Conservation (phyloP, 2,329 filamentous ascomycete genomes). For the Macrophomina tecta region DNA sequence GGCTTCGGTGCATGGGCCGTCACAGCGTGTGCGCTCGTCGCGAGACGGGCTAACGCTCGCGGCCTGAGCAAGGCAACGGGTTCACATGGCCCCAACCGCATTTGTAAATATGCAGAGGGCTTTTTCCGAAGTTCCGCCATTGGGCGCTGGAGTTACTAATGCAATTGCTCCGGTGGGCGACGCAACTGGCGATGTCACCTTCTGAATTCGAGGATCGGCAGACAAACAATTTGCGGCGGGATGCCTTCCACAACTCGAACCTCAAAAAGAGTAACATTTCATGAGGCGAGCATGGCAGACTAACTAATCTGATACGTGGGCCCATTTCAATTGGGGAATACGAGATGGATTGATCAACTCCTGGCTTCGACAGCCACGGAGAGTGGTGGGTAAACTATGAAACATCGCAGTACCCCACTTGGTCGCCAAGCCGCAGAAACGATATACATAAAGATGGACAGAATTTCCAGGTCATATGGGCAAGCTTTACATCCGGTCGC, state of each 20-base stretch:
- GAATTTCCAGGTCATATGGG: too few species aligned
- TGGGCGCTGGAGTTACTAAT: neutral
- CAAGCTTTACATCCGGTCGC: too few species aligned
- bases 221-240: neutral
- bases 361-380: neutral
- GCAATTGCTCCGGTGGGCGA: neutral
- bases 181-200: neutral
- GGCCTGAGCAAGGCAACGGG: too few species aligned
- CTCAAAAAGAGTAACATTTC: neutral
- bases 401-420: conserved; percentile 5
- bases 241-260: neutral
- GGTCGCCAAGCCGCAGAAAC: neutral
- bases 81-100: too few species aligned
- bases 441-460: neutral
- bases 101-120: too few species aligned
- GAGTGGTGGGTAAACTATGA: conserved; percentile 1
- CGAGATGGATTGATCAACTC: neutral
- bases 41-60: too few species aligned
- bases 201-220: neutral
- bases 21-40: too few species aligned
- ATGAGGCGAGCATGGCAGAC: too few species aligned
- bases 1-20: too few species aligned
- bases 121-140: too few species aligned
- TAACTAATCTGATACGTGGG: conserved; percentile 5
- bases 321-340: neutral